Evolutionary conservation across 805 yeast species (phyloP).

Genomic region (Yamadazyma laniorum): DNA sequence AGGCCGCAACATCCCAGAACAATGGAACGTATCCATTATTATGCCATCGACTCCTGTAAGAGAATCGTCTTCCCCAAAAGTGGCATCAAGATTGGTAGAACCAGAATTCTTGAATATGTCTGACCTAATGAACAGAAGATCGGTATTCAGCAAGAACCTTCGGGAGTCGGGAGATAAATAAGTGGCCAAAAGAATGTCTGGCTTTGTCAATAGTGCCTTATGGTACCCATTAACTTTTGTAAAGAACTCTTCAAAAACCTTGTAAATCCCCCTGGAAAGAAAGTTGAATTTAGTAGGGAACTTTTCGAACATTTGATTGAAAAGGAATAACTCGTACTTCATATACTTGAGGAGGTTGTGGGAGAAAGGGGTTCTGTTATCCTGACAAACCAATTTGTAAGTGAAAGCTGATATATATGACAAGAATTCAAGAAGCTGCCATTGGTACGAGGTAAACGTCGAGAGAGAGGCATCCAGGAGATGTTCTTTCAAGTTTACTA

Average conservation of each 20-base stretch:
- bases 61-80: conserved; percentile 12
- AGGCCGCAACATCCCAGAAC: conserved; percentile 24
- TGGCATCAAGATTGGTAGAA: neutral
- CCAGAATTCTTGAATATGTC: neutral
- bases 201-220: conserved; percentile 5
- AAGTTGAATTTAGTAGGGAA: conserved; percentile 10
- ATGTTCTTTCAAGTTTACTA: neutral
- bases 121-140: conserved; percentile 9
- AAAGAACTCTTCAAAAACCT: conserved; percentile 9
- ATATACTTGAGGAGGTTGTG: conserved; percentile 9
- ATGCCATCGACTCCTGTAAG: conserved; percentile 12
- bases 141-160: conserved; percentile 10
- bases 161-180: conserved; percentile 14
- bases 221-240: conserved; percentile 10
- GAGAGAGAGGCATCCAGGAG: neutral
- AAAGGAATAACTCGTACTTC: conserved; percentile 12
- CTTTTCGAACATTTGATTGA: conserved; percentile 12
- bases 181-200: conserved; percentile 9
- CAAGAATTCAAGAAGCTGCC: conserved; percentile 14
- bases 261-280: conserved; percentile 7
- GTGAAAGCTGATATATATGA: conserved; percentile 9
- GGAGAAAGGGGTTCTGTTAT: conserved; percentile 3
- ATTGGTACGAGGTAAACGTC: conserved; percentile 9
- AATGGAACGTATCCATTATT: conserved; percentile 25
- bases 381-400: conserved; percentile 7